Percentiles rank a stretch among this genome's conserved stretches.
phyloP scores from a whole-genome alignment of 306 rosid genomes.

The Rubus parviflorus region DNA sequence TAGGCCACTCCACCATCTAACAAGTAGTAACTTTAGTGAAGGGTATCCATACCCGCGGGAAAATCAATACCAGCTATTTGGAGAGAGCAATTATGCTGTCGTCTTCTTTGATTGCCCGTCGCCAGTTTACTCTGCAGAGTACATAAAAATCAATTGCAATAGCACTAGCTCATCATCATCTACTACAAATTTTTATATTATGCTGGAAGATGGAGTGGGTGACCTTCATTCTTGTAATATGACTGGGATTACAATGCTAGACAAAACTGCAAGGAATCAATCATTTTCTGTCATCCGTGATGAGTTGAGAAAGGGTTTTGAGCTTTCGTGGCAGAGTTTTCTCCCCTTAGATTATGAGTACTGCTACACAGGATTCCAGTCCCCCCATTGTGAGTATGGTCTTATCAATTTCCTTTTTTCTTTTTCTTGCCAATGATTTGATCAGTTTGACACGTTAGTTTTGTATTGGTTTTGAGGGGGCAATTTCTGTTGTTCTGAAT shows the following conservation, averaged over 20 bases:
- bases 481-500: background rate
- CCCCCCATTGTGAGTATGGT: background rate
- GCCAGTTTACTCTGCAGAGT: background rate
- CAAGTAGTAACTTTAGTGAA: rapidly evolving
- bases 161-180: background rate
- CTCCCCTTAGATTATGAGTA: rapidly evolving
- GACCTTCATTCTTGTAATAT: background rate
- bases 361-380: background rate
- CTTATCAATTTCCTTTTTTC: too few relatives aligned
- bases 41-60: background rate
- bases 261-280: rapidly evolving
- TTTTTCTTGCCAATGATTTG: background rate
- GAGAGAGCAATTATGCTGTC: background rate
- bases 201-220: background rate
- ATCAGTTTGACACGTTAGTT: background rate
- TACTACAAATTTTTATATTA: background rate
- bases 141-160: background rate
- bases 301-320: background rate
- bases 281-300: background rate
- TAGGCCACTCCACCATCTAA: background rate
- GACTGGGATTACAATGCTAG: rapidly evolving
- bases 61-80: background rate
- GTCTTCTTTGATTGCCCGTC: conserved; percentile 2
- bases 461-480: background rate
- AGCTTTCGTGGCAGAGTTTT: rapidly evolving